Conservation (phyloP, 805 yeast species). For the Torulaspora delbrueckii region DNA sequence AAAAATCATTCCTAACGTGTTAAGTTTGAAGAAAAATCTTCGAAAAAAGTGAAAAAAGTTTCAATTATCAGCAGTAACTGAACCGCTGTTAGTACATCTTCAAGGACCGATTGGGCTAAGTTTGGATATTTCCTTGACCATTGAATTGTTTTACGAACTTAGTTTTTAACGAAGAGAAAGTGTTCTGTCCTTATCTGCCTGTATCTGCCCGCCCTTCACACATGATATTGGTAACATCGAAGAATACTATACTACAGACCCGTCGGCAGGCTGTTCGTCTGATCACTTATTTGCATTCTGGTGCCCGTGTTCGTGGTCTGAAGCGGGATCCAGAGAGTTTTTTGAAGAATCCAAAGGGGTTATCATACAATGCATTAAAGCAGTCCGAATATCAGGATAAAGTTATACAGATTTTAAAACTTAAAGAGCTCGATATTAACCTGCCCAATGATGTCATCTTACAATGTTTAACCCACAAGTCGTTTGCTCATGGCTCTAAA, state of each 20-base stretch:
- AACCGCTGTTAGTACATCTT: not conserved
- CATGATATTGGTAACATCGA: slow-evolving; percentile 5
- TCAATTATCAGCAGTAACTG: not conserved
- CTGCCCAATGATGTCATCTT: slow-evolving; percentile 59
- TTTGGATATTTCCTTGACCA: not conserved
- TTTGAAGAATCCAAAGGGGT: slow-evolving; percentile 45
- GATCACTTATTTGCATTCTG: slow-evolving; percentile 40
- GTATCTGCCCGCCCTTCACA: not conserved
- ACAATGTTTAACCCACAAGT: slow-evolving; percentile 88
- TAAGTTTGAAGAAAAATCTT: not conserved
- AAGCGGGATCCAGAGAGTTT: slow-evolving; percentile 64
- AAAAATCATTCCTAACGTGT: not conserved
- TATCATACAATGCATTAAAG: slow-evolving; percentile 48
- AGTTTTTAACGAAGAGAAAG: not conserved
- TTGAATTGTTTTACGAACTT: not conserved
- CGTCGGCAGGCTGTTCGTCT: slow-evolving; percentile 22
- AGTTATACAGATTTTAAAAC: slow-evolving; percentile 22
- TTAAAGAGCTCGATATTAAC: slow-evolving; percentile 27
- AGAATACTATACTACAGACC: slow-evolving; percentile 1
- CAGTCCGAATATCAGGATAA: slow-evolving; percentile 40
- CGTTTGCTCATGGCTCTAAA: slow-evolving; percentile 84
- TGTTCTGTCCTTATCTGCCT: not conserved
- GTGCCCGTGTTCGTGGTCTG: slow-evolving; percentile 62
- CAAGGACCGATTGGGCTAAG: not conserved
- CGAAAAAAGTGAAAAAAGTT: slow-evolving; percentile 2